Base-by-base conservation (phyloP, 805 yeast genomes). In the Helenozyma baotianmanensis region DNA sequence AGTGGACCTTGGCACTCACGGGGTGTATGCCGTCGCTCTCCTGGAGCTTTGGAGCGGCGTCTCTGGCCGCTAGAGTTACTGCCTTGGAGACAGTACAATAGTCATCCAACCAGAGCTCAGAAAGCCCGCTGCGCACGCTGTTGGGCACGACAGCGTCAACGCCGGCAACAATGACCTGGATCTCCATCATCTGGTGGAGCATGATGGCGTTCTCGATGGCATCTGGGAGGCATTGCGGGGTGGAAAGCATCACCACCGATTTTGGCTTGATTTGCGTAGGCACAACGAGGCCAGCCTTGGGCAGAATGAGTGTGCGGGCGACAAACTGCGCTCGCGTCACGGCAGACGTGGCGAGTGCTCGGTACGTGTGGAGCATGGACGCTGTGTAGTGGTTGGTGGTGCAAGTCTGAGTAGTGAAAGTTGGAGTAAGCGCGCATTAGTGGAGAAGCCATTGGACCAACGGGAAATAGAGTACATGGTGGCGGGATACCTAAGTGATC, bases 141-240 rank as follows among this genome's bases (percentile, higher is more conserved):
- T 50, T 48, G 12, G 64, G 62, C 10, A 58, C 54, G 12, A 61
- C 54, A 3, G 64, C 45, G 35, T 67, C 72, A 3, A 64, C 52
- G 1, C 69, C 70, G 1, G 69, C 72, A 10, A 65, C 69, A 9
- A 60, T 44, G 2, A 64, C 56, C 43, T 64, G 70, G 13, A 65
- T 24, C 6, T 47, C 33, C 11, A 50, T 33, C 12, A 48, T 22
- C 25, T 58, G 55, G 38, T 50, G 45, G 9, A 57, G 37, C 1
- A 36, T 26, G 9, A 65, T 56, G 12, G 63, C 50, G 25, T 54
- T 44, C 16, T 54, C 53, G n/a, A 64, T 60, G 21, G 57, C 54
- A 5, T 32, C 29, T 1, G 60, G 51, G 8, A 66, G 45, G 26
- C 54, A 48, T 5, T 53, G 46, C 12, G 70, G 64, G 2, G 73